Base-by-base conservation (phyloP, 441 rosid genomes). In the Corymbia citriodora region DNA sequence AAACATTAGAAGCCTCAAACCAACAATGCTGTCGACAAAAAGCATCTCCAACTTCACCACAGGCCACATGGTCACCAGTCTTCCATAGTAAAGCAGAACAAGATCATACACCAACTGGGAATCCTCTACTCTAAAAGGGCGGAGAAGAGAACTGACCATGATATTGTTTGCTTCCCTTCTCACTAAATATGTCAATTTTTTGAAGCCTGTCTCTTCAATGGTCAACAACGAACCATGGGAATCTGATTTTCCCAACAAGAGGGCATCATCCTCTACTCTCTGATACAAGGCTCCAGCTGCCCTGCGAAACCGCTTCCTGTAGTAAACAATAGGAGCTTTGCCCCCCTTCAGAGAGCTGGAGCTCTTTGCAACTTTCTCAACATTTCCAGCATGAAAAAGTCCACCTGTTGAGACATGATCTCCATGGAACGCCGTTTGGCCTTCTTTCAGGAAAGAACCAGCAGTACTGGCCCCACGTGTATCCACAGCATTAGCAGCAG, bases 21-120 rank as follows among this genome's bases (percentile, higher is more conserved):
- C 99, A 92, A 92, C 96, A 59, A 93, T 87, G 91, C 94, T 97
- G 91, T 97, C 97, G 11, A 97, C 94, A 92, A 98, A 95, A 93
- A 97, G 96, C 95, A 97, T 95, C 96, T 98, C 99, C 96, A 98
- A 93, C 86, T 96, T 92, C 91, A 96, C 95, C 92, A 91, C 94
- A 90, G 99, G 99, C 99, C 98, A 95, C 63, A 90, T 65, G 52
- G 90, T 88, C 90, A 91, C 93, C 91, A 97, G 88, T 36, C 79
- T 91, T 91, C 99, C 99, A 94, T 91, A 89, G 87, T 92, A 96
- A 92, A 94, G 96, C 92, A 96, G 93, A 61, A 93, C 36, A 2
- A 93, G 72, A 87, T 92, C 90, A 91, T 90, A 95, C 90, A 93
- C 86, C 90, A 96, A 91, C 96, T 94, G 90, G 88, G 89, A 82